Base-by-base conservation (phyloP, 768 basidiomycete species). In the Boletus bicolor region DNA sequence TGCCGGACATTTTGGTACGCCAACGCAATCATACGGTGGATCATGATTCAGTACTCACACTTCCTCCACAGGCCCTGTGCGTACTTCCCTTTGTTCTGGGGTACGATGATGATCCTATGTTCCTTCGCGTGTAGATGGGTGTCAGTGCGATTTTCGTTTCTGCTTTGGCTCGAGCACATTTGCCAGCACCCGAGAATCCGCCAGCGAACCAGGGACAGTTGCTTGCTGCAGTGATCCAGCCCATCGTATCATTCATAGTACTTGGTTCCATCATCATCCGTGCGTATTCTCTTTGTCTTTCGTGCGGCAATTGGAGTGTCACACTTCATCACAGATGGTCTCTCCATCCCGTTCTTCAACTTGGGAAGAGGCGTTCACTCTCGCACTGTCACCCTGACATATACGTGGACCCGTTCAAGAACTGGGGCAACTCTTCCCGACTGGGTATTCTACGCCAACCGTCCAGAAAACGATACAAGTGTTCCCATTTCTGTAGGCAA, bases 141-240 rank as follows among this genome's bases (percentile, higher is more conserved):
- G 93, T 97, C 24, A 85, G 88, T 0, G 89, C 96, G 7, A 77
- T 98, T 44, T 99, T 98, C 69, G 87, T 98, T 53, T 85, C 88
- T 10, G 86, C 84, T 0, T 71, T 93, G 28, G 90, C 92, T 4
- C 68, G 84, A 9, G 78, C 79, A 24, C 81, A 79, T 49, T 75
- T 94, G 0, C 82, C 87, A 6, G 65, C 62, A 10, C 83, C 87
- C 1, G 68, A 75, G 2, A 67, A 73, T 51, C 88, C 91, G 0
- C 88, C 91, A 0, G 72, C 76, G 51, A 80, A 79, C 42, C 86
- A 90, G 62, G 76, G 83, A 45, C 91, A 97, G 59, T 61, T 86
- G 15, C 78, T 98, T n/a, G 82, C 86, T 0, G 79, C 82, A 5
- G 78, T 75, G 7, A 77, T 97, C 12, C 84, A 92, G 61, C 90